Evolutionary conservation across 164 flowering plant genomes (phyloP).

Genomic region (Annona squamosa): DNA sequence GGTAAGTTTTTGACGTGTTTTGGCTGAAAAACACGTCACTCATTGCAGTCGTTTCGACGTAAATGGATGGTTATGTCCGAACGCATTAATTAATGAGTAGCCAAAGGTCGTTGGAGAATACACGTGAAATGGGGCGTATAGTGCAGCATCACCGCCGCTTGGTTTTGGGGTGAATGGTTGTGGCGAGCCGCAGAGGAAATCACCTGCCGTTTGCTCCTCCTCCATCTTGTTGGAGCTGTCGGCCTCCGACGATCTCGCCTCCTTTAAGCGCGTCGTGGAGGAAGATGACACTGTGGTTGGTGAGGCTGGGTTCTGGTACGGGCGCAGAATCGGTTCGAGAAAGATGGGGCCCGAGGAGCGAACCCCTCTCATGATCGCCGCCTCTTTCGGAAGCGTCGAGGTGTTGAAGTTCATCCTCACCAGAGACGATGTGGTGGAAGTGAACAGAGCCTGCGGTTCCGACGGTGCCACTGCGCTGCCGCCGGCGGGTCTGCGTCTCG

Average conservation of each 20-base stretch:
- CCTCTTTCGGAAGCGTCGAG: conserved; percentile 57
- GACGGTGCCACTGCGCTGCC: conserved; percentile 83
- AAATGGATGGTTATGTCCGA: no score
- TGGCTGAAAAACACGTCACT: no score
- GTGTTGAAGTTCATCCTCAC: conserved; percentile 54
- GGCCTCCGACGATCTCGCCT: conserved; percentile 12
- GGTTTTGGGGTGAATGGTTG: conserved; percentile 6
- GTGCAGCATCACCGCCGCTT: neutral
- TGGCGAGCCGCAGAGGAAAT: neutral
- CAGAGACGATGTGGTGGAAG: conserved; percentile 35
- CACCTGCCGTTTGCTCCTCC: neutral
- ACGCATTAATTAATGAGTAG: no score
- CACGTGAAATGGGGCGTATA: no score
- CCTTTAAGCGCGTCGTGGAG: conserved; percentile 11
- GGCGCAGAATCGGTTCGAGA: conserved; percentile 21
- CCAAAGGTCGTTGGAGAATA: no score
- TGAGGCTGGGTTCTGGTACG: conserved; percentile 17
- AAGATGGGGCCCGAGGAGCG: conserved; percentile 74
- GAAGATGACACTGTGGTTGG: conserved; percentile 6
- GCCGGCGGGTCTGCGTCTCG: conserved; percentile 59
- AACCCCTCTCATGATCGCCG: conserved; percentile 83
- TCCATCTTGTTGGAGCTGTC: conserved; percentile 12
- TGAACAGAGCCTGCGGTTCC: conserved; percentile 53
- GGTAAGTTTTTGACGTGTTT: no score
- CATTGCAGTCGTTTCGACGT: no score